Evolutionary conservation across 257 asterid genomes (phyloP), one percentile per base, ranked within the genome.

Genomic region (Penstemon barbatus): DNA sequence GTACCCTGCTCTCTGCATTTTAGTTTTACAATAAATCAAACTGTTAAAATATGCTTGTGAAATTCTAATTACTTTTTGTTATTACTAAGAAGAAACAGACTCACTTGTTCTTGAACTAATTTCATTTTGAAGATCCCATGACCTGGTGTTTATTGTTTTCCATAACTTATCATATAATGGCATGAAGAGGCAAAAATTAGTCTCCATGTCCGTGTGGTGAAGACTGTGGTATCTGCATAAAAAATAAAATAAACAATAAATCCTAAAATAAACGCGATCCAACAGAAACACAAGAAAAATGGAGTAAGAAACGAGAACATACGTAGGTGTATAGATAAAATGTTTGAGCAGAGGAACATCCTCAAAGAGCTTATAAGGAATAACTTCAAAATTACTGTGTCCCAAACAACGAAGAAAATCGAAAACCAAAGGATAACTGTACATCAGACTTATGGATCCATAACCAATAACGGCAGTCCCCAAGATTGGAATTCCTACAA

Each of bases 101-200:
- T 89, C 81, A 90, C 99, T 77, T 77, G 79, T 83, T 61, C 89
- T 83, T 67, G 89, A 79, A 51, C 87, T 74, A 12, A 79, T 84
- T 60, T 87, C 88, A 68, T 65, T 78, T 7, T 90, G 94, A 76
- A 83, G 87, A 13, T 77, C 84, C 97, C 92, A 93, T 1, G 91
- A 85, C 40, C 54, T 42, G 60, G 82, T 4, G 63, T 93, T 79
- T 36, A 64, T 73, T 8, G 97, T 93, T 54, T 85, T 85, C 83
- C 97, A 92, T 70, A 90, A 54, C 46, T 72, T 39, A 58, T 93
- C 99, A 51, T 76, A 93, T 33, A 90, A 60, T 44, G 99, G 99
- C 96, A 93, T 90, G 77, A 90, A 88, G 77, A 93, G 96, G 86
- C 99, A 93, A 72, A 85, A 90, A 77, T 93, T 93, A 18, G 88